Base-by-base conservation (phyloP, 169 alveolate genomes). In the Cryptosporidium ryanae region DNA sequence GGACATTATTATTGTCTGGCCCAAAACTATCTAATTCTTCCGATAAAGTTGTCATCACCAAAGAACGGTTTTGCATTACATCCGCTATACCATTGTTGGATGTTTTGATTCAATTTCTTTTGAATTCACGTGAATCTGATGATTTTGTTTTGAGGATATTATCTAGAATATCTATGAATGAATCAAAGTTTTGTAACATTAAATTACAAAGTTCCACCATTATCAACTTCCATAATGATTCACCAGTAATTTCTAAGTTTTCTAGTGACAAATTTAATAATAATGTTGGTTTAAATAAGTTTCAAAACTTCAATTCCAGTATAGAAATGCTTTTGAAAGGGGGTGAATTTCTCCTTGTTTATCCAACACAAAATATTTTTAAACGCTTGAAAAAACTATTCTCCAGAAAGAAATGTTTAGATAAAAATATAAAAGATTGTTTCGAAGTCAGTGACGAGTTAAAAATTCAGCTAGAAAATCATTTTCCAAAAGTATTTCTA, bases 1-100 rank as follows among this genome's bases (percentile, higher is more conserved):
- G 38, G 25, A 76, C 87, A 27, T 25, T 76, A 23, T 57, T 76
- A 43, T 18, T 76, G 17, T 38, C 64, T 10, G 87, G 87, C 1
- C 87, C 87, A 17, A 76, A 55, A 61, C 17, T 76, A 8, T 43
- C 68, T 1, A 55, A 59, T 18, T 7, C 29, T 3, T 50, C 43
- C 1, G 32, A 25, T 4, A 31, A 31, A 32, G 31, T 21, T 52
- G 34, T 44, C 2, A 46, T 25, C 2, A 13, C 32, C 18, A 27
- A 27, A 7, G 87, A 76, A 31, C 29, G 64, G 25, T 76, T 12
- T 61, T 76, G 87, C 21, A 76, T 76, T 34, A 76, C 87, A 12
- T 76, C 87, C 1, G 71, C 87, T 23, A 76, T 76, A 2, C 87
- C 87, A 23, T 23, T 76, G 18, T 18, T 76, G 34, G 71, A 61